Conservation (phyloP, 2,329 filamentous ascomycete genomes). For the Diaporthe vexans region DNA sequence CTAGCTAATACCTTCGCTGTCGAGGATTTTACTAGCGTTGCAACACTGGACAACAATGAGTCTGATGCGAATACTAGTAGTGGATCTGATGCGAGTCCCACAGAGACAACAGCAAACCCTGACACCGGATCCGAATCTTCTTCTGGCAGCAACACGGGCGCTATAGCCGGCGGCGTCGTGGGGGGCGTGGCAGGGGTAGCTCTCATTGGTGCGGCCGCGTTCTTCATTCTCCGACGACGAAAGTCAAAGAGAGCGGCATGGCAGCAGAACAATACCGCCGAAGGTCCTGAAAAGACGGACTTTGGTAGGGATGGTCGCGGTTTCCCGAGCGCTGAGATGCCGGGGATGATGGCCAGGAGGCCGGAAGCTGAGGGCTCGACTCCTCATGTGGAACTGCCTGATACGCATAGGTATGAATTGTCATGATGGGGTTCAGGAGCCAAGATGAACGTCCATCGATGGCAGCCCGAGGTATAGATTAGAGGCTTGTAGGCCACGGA, state of each 20-base stretch:
- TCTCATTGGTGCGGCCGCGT: background rate
- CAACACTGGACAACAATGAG: background rate
- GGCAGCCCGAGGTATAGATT: too few relatives aligned
- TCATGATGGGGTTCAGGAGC: background rate
- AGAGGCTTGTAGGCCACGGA: too few relatives aligned
- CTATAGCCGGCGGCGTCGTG: constrained; percentile 8
- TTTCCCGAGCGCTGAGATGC: background rate
- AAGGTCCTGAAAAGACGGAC: background rate
- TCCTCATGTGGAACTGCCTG: constrained; percentile 7
- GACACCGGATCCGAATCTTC: too few relatives aligned
- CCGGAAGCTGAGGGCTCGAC: background rate
- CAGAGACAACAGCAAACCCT: background rate
- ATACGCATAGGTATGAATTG: background rate
- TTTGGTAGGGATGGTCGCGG: background rate
- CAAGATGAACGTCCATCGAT: too few relatives aligned
- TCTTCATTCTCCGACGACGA: background rate
- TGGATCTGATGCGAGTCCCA: background rate
- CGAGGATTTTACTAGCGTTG: constrained; percentile 34
- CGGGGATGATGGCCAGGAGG: background rate
- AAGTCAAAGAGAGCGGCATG: background rate
- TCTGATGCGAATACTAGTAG: too few relatives aligned
- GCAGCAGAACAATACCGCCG: background rate
- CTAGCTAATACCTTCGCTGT: constrained; percentile 13
- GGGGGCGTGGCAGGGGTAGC: background rate
- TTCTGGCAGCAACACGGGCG: background rate